Evolutionary conservation across 768 basidiomycete genomes (phyloP).

Genomic region (Russula abietina): DNA sequence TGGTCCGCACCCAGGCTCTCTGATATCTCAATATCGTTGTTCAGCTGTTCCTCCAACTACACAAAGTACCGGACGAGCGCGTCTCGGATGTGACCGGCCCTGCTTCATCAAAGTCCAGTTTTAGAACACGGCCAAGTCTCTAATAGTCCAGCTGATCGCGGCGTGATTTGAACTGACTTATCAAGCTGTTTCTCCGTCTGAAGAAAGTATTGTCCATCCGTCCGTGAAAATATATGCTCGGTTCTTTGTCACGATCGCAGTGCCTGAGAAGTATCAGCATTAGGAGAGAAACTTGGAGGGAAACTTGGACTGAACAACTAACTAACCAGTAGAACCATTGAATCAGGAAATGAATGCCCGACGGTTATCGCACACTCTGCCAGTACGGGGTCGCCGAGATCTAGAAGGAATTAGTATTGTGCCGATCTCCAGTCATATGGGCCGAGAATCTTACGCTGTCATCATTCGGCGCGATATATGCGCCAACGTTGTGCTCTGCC

Average conservation of each 20-base stretch:
- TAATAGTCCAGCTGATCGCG: not conserved
- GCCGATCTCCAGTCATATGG: conserved; percentile 1
- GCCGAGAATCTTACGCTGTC: conserved; percentile 68
- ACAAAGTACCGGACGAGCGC: conserved; percentile 87
- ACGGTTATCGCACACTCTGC: conserved; percentile 75
- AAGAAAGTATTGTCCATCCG: conserved; percentile 93
- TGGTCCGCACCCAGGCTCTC: conserved; percentile 78
- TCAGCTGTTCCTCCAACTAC: conserved; percentile 86
- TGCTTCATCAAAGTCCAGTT: conserved; percentile 95
- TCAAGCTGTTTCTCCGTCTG: conserved; percentile 91
- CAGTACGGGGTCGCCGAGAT: conserved; percentile 83
- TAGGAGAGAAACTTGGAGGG: too few species aligned
- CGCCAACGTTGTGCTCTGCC: conserved; percentile 55
- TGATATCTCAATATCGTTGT: conserved; percentile 53
- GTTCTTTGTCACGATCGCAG: conserved; percentile 65
- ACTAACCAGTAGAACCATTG: conserved; percentile 83
- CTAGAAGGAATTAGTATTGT: conserved; percentile 35
- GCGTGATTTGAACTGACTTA: conserved; percentile 40
- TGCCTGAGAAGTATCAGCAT: conserved; percentile 41
- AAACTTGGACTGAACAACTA: not conserved
- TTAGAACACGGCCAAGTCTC: conserved; percentile 32
- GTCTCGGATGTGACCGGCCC: conserved; percentile 85
- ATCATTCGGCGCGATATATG: conserved; percentile 82
- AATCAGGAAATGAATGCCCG: conserved; percentile 90
- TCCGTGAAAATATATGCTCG: conserved; percentile 82